Conservation (phyloP, 306 rosid species). For the Carpinus viminea region DNA sequence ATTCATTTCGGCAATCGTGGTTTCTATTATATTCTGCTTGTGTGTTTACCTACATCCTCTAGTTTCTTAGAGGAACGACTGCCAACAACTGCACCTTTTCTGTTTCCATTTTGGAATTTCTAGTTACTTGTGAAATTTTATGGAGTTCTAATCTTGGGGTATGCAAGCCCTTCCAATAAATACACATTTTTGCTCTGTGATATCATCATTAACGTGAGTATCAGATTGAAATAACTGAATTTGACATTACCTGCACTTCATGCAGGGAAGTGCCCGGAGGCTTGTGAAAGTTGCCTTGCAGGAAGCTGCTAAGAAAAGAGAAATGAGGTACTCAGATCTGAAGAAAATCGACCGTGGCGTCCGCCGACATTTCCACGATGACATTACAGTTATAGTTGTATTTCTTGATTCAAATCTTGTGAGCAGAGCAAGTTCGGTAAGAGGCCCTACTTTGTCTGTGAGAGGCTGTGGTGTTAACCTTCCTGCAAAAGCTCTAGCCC, state of each 20-base stretch:
- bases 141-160: neutral
- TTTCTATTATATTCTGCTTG: constrained; percentile 13
- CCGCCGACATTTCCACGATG: constrained; percentile 92
- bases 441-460: constrained; percentile 59
- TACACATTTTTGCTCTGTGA: neutral
- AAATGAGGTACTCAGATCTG: constrained; percentile 91
- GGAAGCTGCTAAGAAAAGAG: constrained; percentile 93
- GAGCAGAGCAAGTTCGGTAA: constrained; percentile 63
- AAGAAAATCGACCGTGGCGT: constrained; percentile 87
- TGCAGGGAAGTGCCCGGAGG: constrained; percentile 88
- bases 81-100: neutral
- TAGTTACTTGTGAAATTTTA: neutral
- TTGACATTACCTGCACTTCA: constrained; percentile 16
- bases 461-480: constrained; percentile 66
- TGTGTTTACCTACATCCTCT: neutral
- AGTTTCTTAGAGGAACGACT: neutral
- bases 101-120: neutral
- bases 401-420: constrained; percentile 79
- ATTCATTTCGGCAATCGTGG: constrained; percentile 3
- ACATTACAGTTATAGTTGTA: constrained; percentile 74
- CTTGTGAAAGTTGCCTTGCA: constrained; percentile 73
- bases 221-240: constrained; percentile 8
- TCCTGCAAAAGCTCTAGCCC: constrained; percentile 45
- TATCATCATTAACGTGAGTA: constrained; percentile 5
- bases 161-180: neutral